Evolutionary conservation across 352 stramenopile genomes (phyloP).

Genomic region (Phytopythium ostracodes): DNA sequence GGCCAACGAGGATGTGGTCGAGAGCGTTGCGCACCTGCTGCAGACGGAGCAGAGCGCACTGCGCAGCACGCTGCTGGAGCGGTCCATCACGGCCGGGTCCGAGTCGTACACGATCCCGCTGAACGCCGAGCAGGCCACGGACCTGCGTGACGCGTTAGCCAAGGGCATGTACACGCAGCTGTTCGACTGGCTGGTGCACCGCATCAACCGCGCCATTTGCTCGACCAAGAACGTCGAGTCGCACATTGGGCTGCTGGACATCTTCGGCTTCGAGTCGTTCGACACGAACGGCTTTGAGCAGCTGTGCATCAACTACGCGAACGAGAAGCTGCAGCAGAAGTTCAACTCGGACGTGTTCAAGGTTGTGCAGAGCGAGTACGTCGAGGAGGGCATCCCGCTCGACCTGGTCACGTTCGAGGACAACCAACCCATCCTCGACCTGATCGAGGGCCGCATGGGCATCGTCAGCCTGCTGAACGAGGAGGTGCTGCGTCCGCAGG

Average conservation of each 20-base stretch:
- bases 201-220: slow-evolving; percentile 78
- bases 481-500: slow-evolving; percentile 89
- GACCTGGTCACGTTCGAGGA: slow-evolving; percentile 87
- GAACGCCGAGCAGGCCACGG: slow-evolving; percentile 80
- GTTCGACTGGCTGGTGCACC: slow-evolving; percentile 95
- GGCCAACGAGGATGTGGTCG: slow-evolving; percentile 50
- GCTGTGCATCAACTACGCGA: slow-evolving; percentile 91
- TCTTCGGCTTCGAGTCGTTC: slow-evolving; percentile 96
- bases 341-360: slow-evolving; percentile 95
- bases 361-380: slow-evolving; percentile 93
- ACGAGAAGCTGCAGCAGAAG: slow-evolving; percentile 89
- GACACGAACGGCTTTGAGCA: slow-evolving; percentile 88
- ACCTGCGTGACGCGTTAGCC: slow-evolving; percentile 93
- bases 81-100: slow-evolving; percentile 89
- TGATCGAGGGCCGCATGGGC: slow-evolving; percentile 86
- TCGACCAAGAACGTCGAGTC: slow-evolving; percentile 67
- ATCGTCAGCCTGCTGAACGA: slow-evolving; percentile 95
- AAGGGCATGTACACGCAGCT: slow-evolving; percentile 96
- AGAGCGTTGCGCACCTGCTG: slow-evolving; percentile 55
- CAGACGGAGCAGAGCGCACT: slow-evolving; percentile 66
- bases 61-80: slow-evolving; percentile 85
- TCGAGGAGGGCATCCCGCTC: slow-evolving; percentile 89
- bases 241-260: slow-evolving; percentile 93
- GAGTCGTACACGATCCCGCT: slow-evolving; percentile 93
- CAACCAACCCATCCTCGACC: slow-evolving; percentile 89